Evolutionary conservation across 495 filamentous ascomycete species (phyloP).

Genomic region (Letharia lupina): DNA sequence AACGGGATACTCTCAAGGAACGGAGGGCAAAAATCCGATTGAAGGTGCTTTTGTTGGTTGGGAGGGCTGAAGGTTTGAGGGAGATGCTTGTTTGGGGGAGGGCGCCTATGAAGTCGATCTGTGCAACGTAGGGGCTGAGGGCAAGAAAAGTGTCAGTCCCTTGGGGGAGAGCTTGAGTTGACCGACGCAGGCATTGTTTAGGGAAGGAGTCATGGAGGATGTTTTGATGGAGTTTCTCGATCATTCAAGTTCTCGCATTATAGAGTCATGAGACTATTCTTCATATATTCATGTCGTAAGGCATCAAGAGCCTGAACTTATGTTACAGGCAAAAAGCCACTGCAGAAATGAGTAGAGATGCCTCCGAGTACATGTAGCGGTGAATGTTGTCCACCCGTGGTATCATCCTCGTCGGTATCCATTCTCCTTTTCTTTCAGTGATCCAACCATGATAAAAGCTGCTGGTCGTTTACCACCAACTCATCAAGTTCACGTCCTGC

Average conservation of each 20-base stretch:
- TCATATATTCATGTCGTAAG: neutral
- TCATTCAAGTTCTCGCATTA: neutral
- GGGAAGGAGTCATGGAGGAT: neutral
- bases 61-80: too few species aligned
- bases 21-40: too few species aligned
- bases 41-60: too few species aligned
- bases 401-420: neutral
- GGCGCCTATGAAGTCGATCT: too few species aligned
- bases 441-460: neutral
- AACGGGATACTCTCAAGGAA: too few species aligned
- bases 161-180: too few species aligned
- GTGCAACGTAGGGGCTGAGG: too few species aligned
- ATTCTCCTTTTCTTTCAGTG: neutral
- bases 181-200: too few species aligned
- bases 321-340: neutral
- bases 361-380: neutral
- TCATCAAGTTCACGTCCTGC: conserved; percentile 18
- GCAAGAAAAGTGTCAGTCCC: too few species aligned
- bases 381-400: neutral
- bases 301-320: neutral
- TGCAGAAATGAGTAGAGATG: neutral
- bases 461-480: conserved; percentile 16
- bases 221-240: neutral
- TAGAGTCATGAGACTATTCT: neutral
- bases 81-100: too few species aligned